Evolutionary conservation across 306 rosid species (phyloP).

Genomic region (Citrullus mucosospermus): DNA sequence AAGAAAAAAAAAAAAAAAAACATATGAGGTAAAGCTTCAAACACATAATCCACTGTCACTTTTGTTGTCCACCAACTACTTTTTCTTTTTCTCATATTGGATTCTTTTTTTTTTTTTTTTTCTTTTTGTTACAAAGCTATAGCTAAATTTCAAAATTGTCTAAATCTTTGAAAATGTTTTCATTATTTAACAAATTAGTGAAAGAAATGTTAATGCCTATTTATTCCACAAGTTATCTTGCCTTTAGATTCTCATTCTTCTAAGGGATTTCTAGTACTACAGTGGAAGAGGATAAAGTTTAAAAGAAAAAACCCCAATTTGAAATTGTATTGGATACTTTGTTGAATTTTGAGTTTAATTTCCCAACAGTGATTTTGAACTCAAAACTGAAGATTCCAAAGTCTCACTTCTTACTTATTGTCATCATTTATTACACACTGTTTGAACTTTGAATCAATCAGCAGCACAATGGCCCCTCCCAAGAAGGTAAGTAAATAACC

Average conservation of each 20-base stretch:
- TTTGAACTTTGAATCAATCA: not conserved
- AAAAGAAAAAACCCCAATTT: too few species aligned
- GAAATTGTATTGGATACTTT: too few species aligned
- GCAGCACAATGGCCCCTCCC: not conserved
- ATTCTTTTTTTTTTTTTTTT: not conserved
- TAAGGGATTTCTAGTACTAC: too few species aligned
- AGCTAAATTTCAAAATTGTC: not conserved
- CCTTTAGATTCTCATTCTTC: not conserved
- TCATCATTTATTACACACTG: not conserved
- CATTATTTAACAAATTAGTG: not conserved
- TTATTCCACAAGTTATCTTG: not conserved
- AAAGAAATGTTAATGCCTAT: not conserved
- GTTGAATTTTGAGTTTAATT: not conserved
- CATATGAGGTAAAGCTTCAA: not conserved
- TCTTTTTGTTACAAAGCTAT: not conserved
- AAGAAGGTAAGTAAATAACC: not conserved
- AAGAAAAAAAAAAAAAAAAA: not conserved
- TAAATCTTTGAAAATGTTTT: not conserved
- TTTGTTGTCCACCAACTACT: not conserved
- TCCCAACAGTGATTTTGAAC: not conserved
- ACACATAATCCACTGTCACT: not conserved
- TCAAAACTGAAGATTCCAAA: not conserved
- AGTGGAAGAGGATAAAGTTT: too few species aligned
- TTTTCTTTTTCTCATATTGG: not conserved
- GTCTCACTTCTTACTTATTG: not conserved